phyloP scores from a whole-genome alignment of 257 asterid genomes.

The Nicotiana noctiflora region DNA sequence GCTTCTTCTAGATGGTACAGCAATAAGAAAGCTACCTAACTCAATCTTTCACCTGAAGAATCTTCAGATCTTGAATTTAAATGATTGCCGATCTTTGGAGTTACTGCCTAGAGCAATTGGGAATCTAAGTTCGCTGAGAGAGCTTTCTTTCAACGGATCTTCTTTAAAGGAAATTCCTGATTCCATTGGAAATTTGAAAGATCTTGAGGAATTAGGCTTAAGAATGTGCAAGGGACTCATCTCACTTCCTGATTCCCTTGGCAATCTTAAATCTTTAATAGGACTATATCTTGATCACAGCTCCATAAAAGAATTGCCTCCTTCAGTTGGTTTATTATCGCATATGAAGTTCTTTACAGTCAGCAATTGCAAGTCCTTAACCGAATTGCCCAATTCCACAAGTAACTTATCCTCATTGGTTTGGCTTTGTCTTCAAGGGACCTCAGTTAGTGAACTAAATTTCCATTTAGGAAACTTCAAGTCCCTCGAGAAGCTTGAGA shows the following conservation, averaged over 20 bases:
- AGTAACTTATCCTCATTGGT: slow-evolving; percentile 17
- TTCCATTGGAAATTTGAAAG: slow-evolving; percentile 15
- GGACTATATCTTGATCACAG: slow-evolving; percentile 11
- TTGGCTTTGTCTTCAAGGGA: slow-evolving; percentile 15
- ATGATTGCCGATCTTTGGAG: slow-evolving; percentile 13
- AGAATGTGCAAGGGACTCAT: slow-evolving; percentile 14
- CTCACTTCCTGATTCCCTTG: slow-evolving; percentile 23
- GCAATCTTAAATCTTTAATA: slow-evolving; percentile 22
- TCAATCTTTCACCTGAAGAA: slow-evolving; percentile 17
- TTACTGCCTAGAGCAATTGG: slow-evolving; percentile 19
- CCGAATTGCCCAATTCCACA: slow-evolving; percentile 12
- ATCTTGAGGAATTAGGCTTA: slow-evolving; percentile 20
- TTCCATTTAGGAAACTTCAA: slow-evolving; percentile 12
- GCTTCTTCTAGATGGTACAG: slow-evolving; percentile 14
- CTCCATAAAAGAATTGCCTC: slow-evolving; percentile 18
- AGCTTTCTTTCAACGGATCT: slow-evolving; percentile 16
- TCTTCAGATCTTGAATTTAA: slow-evolving; percentile 21
- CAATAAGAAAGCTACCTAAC: slow-evolving; percentile 15
- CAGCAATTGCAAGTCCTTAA: slow-evolving; percentile 14
- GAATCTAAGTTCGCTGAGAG: slow-evolving; percentile 20
- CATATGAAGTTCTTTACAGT: slow-evolving; percentile 15
- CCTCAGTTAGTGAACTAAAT: slow-evolving; percentile 12
- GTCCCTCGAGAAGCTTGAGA: slow-evolving; percentile 17
- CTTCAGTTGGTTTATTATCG: slow-evolving; percentile 22
- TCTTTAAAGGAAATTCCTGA: slow-evolving; percentile 20